Conservation (phyloP, 2,329 filamentous ascomycete species). For the Pyrenophora tritici-repentis region DNA sequence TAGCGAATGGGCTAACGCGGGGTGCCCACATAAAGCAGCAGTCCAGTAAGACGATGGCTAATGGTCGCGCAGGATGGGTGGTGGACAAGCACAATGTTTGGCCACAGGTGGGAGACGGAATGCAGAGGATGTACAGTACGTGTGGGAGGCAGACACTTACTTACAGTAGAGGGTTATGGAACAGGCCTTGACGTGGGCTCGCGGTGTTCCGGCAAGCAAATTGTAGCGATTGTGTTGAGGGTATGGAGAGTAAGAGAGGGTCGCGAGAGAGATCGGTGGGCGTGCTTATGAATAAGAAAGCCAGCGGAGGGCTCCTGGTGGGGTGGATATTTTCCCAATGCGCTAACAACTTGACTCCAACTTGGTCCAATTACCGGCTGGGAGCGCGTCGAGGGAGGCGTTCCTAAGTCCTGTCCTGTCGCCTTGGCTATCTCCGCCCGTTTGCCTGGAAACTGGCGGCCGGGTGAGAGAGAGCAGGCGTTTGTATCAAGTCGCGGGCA, state of each 20-base stretch:
- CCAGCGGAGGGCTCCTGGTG: constrained; percentile 34
- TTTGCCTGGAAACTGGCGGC: no score
- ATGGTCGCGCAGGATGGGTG: constrained; percentile 25
- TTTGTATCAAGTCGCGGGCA: constrained; percentile 15
- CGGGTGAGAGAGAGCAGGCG: neutral
- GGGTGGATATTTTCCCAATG: constrained; percentile 42
- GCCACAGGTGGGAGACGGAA: no score
- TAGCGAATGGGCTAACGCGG: constrained; percentile 43
- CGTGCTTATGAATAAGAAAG: constrained; percentile 46
- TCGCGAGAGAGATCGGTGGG: constrained; percentile 28
- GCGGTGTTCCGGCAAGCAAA: constrained; percentile 39
- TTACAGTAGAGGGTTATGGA: constrained; percentile 28
- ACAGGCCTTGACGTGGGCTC: constrained; percentile 32
- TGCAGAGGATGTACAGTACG: constrained; percentile 21
- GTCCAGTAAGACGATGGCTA: constrained; percentile 25
- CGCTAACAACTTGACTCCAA: constrained; percentile 43
- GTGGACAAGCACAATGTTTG: constrained; percentile 20
- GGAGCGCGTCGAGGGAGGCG: constrained; percentile 32
- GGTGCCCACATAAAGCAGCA: constrained; percentile 21
- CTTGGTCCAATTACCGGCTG: constrained; percentile 38
- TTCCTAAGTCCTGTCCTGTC: constrained; percentile 18
- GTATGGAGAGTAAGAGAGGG: constrained; percentile 13
- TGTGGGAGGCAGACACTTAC: constrained; percentile 36
- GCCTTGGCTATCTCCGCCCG: constrained; percentile 23
- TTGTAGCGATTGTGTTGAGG: constrained; percentile 28